A percentile compares a stretch with the other conserved stretches of the same genome.
Evolutionary conservation across 768 basidiomycete species (phyloP).

Genomic region (Suillus hirtellus): DNA sequence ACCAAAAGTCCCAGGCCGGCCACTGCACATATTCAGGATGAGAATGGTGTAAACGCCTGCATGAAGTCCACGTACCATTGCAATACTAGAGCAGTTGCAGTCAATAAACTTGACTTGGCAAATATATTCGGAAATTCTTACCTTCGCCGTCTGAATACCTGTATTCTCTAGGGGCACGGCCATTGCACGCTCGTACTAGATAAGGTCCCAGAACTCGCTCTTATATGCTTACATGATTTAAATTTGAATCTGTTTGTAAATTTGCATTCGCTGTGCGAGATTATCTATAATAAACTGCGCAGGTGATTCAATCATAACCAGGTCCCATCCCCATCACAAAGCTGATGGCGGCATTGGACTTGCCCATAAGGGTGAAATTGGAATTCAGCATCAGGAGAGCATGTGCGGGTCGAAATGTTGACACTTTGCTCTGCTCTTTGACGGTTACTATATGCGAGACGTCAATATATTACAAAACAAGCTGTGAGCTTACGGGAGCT

Average conservation of each 20-base stretch:
- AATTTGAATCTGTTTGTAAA: background rate
- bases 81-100: background rate
- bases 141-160: background rate
- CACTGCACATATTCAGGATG: background rate
- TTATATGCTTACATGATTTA: background rate
- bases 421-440: background rate
- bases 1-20: constrained; percentile 4
- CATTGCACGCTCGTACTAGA: background rate
- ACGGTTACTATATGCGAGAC: background rate
- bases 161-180: background rate
- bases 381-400: background rate
- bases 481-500: background rate
- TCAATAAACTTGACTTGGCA: background rate
- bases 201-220: background rate
- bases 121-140: background rate
- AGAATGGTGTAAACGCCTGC: background rate
- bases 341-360: background rate
- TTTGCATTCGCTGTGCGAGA: background rate
- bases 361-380: background rate
- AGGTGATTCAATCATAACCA: background rate
- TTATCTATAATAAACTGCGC: background rate
- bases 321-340: too few relatives aligned
- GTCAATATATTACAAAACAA: background rate
- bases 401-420: background rate
- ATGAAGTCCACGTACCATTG: background rate